Evolutionary conservation across 495 filamentous ascomycete genomes (phyloP), one percentile per base, ranked within the genome.

Genomic region (Daldinia childiae): DNA sequence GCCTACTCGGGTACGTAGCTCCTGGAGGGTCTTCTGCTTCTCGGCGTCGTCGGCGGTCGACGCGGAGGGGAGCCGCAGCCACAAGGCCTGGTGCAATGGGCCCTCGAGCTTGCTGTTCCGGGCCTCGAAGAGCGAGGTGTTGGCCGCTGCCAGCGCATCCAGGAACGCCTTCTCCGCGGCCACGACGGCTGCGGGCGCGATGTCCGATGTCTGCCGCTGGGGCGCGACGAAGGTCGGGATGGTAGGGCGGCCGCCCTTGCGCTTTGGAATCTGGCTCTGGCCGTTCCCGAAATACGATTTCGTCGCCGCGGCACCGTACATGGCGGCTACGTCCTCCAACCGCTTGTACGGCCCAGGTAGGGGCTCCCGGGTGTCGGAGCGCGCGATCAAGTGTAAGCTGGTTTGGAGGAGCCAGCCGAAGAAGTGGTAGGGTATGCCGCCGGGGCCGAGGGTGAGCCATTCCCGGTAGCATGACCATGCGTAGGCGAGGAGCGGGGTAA

Each of bases 391-490:
- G 51, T 71, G 74, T 12, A 79, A 27, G 1, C 62, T 11, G 1
- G 54, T 32, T 41, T 79, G 68, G 6, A 74, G 58, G 3, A 82
- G 71, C 79, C 79, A 83, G 15, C 81, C 81, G 48, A 73, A 27
- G 32, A 74, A 50, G 61, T 81, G 77, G 64, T 77, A 67, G 19
- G 81, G 81, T 4, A 82, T 39, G 43, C 81, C 81, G 66, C 79
- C 79, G 21, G 65, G 73, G 38, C 80, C 80, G 61, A 82, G 76
- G 6, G 77, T 73, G 38, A 80, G 73, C 76, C 71, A 81, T 26
- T 65, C 62, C 4, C 32, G 27, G 72, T 81, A 81, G 61, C 67
- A 72, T 1, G 58, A 43, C 60, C 67, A 68, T 1, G 58, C 48
- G 71, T 73, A 73, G 12, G 66, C 41, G 36, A 60, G 27, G 9